A percentile compares a stretch with the other conserved stretches of the same genome.
Conservation (phyloP, 169 alveolate species). For the Plasmodium gallinaceum region DNA sequence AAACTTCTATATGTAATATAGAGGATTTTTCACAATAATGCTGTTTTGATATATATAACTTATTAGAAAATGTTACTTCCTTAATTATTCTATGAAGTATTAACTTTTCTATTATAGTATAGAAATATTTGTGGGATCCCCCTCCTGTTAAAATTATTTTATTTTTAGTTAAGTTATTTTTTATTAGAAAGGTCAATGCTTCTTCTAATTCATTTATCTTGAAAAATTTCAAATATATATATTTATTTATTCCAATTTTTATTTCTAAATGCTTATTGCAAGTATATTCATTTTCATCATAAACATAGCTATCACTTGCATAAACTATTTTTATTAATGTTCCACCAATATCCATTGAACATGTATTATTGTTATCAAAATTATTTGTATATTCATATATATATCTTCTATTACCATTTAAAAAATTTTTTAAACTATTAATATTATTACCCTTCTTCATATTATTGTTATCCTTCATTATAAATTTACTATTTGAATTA, state of each 20-base stretch:
- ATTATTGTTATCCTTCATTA: no score
- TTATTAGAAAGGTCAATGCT: slow-evolving; percentile 2
- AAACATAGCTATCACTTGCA: slow-evolving; percentile 27
- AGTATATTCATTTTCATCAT: neutral
- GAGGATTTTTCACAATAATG: neutral
- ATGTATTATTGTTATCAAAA: neutral
- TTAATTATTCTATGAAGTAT: neutral
- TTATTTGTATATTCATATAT: neutral
- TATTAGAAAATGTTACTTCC: neutral
- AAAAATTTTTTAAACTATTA: no score
- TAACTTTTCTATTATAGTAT: slow-evolving; percentile 12
- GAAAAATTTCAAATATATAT: slow-evolving; percentile 29
- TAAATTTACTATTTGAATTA: no score
- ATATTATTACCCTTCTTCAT: no score
- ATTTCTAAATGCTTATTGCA: slow-evolving; percentile 7
- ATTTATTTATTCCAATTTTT: slow-evolving; percentile 8
- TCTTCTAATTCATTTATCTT: slow-evolving; percentile 27
- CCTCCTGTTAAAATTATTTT: slow-evolving; percentile 59
- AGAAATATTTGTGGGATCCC: slow-evolving; percentile 42
- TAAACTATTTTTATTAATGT: slow-evolving; percentile 84
- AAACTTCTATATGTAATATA: neutral
- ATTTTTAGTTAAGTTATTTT: slow-evolving; percentile 35
- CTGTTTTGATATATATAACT: slow-evolving; percentile 14
- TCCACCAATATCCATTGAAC: slow-evolving; percentile 89
- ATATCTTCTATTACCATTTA: neutral